Conservation (phyloP, 257 asterid genomes). For the Orobanche coerulescens region DNA sequence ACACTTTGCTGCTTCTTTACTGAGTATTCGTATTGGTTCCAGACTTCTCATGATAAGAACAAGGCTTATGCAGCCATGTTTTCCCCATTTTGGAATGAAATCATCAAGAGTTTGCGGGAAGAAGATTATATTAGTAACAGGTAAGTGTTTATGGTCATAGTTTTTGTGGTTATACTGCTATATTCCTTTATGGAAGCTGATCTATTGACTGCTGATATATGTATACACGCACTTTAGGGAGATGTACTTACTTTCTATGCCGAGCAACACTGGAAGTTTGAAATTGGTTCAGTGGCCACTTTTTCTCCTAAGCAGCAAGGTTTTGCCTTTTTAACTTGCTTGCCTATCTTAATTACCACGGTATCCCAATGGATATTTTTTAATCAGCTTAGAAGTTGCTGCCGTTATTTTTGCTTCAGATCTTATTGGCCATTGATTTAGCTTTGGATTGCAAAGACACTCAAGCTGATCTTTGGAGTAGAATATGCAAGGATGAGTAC, state of each 20-base stretch:
- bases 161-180: not conserved
- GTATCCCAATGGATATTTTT: slow-evolving; percentile 1
- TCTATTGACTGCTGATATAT: not conserved
- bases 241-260: slow-evolving; percentile 97
- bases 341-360: slow-evolving; percentile 13
- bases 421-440: slow-evolving; percentile 85
- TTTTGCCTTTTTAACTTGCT: slow-evolving; percentile 24
- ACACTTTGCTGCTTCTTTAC: slow-evolving; percentile 17
- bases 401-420: slow-evolving; percentile 37
- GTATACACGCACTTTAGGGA: slow-evolving; percentile 41
- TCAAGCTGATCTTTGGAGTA: slow-evolving; percentile 82
- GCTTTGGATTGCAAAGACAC: slow-evolving; percentile 97
- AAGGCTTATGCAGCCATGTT: slow-evolving; percentile 74
- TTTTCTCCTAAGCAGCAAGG: slow-evolving; percentile 97
- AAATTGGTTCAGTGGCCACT: slow-evolving; percentile 96
- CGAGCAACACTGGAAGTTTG: slow-evolving; percentile 88
- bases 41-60: slow-evolving; percentile 57
- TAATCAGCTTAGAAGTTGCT: slow-evolving; percentile 8
- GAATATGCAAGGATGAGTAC: slow-evolving; percentile 88
- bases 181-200: slow-evolving; percentile 10
- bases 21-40: slow-evolving; percentile 19
- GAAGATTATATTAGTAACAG: slow-evolving; percentile 93
- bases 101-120: slow-evolving; percentile 88
- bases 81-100: slow-evolving; percentile 98
- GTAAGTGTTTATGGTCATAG: slow-evolving; percentile 31